phyloP scores from a whole-genome alignment of 352 stramenopile genomes.

The Globisporangium splendens region DNA sequence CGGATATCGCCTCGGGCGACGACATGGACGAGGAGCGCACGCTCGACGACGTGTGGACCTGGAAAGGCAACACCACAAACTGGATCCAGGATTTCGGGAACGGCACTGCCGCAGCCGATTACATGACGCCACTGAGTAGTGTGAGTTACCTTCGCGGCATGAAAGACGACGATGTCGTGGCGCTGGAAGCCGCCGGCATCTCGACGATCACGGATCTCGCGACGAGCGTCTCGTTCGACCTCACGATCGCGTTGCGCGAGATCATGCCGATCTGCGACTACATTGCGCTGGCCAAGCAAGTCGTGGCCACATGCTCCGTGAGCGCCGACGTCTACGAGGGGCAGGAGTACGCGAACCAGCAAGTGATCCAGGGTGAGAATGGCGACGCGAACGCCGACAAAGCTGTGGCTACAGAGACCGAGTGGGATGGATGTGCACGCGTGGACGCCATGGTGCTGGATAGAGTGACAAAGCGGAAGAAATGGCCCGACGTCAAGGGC shows the following conservation, averaged over 20 bases:
- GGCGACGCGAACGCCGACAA: constrained; percentile 3
- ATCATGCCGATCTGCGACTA: constrained; percentile 73
- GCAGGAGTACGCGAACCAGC: constrained; percentile 35
- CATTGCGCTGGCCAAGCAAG: constrained; percentile 52
- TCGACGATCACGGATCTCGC: constrained; percentile 76
- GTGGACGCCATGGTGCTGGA: constrained; percentile 38
- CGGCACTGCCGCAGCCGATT: constrained; percentile 27
- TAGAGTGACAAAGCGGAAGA: constrained; percentile 33
- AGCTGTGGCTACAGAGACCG: constrained; percentile 12
- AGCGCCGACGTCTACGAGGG: constrained; percentile 40
- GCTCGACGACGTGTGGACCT: constrained; percentile 65
- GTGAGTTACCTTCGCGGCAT: constrained; percentile 55
- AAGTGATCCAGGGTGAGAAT: constrained; percentile 34
- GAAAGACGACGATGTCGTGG: constrained; percentile 35
- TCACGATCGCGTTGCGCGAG: constrained; percentile 43
- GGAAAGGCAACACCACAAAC: constrained; percentile 24
- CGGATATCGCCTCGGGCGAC: constrained; percentile 36
- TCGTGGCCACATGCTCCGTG: constrained; percentile 54
- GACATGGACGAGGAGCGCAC: constrained; percentile 44
- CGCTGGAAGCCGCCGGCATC: constrained; percentile 60
- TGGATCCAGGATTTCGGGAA: constrained; percentile 53
- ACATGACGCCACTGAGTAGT: constrained; percentile 42
- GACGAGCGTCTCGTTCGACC: constrained; percentile 43
- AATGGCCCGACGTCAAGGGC: constrained; percentile 59
- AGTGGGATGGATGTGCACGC: constrained; percentile 64